Conservation (phyloP, 192 early-diverging fungal genomes). For the Backusella parvicylindrica region DNA sequence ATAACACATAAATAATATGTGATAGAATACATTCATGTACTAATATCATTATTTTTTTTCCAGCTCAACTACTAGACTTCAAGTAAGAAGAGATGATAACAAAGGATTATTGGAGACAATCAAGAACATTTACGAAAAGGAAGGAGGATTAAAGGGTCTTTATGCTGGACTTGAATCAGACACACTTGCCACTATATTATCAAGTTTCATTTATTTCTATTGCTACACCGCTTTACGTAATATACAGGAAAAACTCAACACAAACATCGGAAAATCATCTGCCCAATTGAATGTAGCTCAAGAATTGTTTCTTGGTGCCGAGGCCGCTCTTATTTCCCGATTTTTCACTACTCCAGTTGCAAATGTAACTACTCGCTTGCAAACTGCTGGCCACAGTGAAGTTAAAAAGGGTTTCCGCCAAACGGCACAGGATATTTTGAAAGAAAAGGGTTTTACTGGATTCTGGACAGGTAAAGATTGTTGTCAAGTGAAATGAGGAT, state of each 20-base stretch:
- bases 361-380: conserved; percentile 46
- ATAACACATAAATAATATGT: background rate
- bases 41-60: background rate
- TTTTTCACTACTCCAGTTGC: conserved; percentile 50
- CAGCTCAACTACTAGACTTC: conserved; percentile 31
- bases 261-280: conserved; percentile 24
- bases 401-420: conserved; percentile 21
- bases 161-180: conserved; percentile 45
- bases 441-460: conserved; percentile 42
- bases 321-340: conserved; percentile 43
- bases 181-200: conserved; percentile 46
- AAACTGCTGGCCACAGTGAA: conserved; percentile 32
- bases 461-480: conserved; percentile 41
- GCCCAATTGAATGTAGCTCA: conserved; percentile 37
- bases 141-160: conserved; percentile 42
- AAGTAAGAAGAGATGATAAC: conserved; percentile 8
- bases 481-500: background rate
- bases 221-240: conserved; percentile 45
- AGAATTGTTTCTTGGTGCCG: conserved; percentile 48
- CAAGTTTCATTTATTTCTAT: conserved; percentile 51
- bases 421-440: conserved; percentile 34
- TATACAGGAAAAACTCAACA: conserved; percentile 39
- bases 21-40: background rate
- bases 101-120: conserved; percentile 15
- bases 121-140: conserved; percentile 16